Conservation (phyloP, 2,329 filamentous ascomycete species). For the Xylaria sp. region DNA sequence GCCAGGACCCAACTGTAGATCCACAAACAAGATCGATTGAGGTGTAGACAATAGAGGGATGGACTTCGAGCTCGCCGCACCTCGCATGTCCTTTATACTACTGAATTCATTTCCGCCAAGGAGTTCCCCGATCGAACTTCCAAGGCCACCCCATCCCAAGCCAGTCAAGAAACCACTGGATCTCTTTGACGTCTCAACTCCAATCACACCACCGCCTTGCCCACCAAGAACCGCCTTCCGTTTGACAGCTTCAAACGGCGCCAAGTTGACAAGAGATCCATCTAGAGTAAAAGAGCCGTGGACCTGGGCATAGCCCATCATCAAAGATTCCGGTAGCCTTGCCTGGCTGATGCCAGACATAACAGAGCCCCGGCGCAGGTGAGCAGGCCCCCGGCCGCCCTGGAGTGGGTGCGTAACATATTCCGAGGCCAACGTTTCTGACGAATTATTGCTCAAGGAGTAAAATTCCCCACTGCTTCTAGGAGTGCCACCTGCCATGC, state of each 20-base stretch:
- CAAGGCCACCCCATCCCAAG: slow-evolving; percentile 88
- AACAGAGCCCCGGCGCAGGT: slow-evolving; percentile 61
- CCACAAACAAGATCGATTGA: slow-evolving; percentile 95
- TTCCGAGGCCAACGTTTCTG: slow-evolving; percentile 91
- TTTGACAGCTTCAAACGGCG: slow-evolving; percentile 95
- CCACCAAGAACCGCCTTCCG: slow-evolving; percentile 89
- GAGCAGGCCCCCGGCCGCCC: slow-evolving; percentile 54
- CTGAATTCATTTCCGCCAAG: slow-evolving; percentile 89
- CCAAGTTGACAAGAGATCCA: slow-evolving; percentile 88
- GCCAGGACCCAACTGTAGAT: slow-evolving; percentile 85
- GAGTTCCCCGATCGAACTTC: slow-evolving; percentile 87
- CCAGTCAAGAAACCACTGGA: slow-evolving; percentile 83
- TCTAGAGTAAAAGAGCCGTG: slow-evolving; percentile 93
- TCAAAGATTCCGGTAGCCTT: slow-evolving; percentile 78
- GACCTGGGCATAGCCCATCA: slow-evolving; percentile 98
- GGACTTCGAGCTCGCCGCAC: slow-evolving; percentile 83
- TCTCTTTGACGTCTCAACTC: slow-evolving; percentile 77
- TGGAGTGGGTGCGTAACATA: slow-evolving; percentile 70
- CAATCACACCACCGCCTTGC: slow-evolving; percentile 87
- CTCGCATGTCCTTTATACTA: slow-evolving; percentile 95
- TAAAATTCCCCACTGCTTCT: slow-evolving; percentile 96
- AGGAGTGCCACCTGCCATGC: slow-evolving; percentile 79
- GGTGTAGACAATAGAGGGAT: slow-evolving; percentile 94
- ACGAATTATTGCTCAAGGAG: slow-evolving; percentile 92
- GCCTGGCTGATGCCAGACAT: slow-evolving; percentile 56